These are phyloP conservation scores for Cercospora zeina DNA, from an alignment of 2,329 filamentous ascomycete species.

Conservation along the genomic window DNA sequence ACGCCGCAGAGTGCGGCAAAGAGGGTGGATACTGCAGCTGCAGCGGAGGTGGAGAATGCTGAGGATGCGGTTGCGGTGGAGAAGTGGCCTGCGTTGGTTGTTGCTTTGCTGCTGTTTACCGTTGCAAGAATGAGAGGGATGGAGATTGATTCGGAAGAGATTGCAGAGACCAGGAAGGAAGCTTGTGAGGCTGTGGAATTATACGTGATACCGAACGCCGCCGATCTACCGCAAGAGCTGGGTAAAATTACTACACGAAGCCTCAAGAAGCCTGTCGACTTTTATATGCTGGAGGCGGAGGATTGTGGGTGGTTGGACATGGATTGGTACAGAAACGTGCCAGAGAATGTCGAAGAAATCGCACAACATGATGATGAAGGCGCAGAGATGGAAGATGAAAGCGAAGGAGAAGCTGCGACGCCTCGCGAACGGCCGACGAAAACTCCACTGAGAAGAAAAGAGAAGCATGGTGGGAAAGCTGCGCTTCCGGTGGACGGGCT, in stretches of 20 bases:
- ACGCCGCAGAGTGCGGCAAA: slow-evolving; percentile 13
- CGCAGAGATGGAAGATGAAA: slow-evolving; percentile 14
- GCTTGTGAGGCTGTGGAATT: slow-evolving; percentile 19
- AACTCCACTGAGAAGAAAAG: slow-evolving; percentile 40
- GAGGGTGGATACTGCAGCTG: slow-evolving; percentile 16
- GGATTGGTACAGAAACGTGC: slow-evolving; percentile 32
- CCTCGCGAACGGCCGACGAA: slow-evolving; percentile 32
- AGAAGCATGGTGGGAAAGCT: slow-evolving; percentile 36
- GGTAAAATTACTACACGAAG: background rate
- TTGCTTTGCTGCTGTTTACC: slow-evolving; percentile 23
- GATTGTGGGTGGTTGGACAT: slow-evolving; percentile 32
- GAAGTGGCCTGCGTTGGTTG: slow-evolving; percentile 28
- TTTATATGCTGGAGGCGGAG: slow-evolving; percentile 30
- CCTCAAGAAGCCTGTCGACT: slow-evolving; percentile 22
- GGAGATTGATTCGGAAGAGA: slow-evolving; percentile 11
- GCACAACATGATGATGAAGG: slow-evolving; percentile 40
- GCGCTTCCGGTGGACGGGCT: slow-evolving; percentile 23
- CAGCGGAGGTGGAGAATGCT: background rate
- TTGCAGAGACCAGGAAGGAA: slow-evolving; percentile 11
- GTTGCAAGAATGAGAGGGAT: slow-evolving; percentile 22
- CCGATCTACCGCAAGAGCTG: slow-evolving; percentile 17
- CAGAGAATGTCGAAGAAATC: slow-evolving; percentile 27
- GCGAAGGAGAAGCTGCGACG: slow-evolving; percentile 16
- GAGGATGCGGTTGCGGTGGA: slow-evolving; percentile 12
- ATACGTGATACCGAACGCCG: slow-evolving; percentile 6